phyloP scores from a whole-genome alignment of 176 grass and related monocot species.

The Lolium rigidum region DNA sequence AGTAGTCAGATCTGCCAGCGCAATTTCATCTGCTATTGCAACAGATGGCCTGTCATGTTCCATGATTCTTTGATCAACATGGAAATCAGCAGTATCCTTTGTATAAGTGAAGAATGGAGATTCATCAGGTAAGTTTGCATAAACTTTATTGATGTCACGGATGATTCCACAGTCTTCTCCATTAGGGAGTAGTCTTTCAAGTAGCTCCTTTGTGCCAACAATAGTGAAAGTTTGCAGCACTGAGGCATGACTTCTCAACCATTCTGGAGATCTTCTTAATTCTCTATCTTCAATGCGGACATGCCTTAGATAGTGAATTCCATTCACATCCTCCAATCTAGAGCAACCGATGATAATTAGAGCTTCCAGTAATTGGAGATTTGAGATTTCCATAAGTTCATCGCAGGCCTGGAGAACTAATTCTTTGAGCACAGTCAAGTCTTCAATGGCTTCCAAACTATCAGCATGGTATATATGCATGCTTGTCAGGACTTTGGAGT shows the following conservation, averaged over 20 bases:
- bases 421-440: conserved; percentile 54
- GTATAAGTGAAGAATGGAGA: conserved; percentile 62
- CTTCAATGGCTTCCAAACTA: conserved; percentile 50
- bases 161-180: conserved; percentile 54
- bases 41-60: conserved; percentile 14
- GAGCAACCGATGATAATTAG: conserved; percentile 43
- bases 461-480: conserved; percentile 47
- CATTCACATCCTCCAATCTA: conserved; percentile 40
- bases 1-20: background rate
- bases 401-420: conserved; percentile 40
- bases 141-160: conserved; percentile 48
- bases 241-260: conserved; percentile 38
- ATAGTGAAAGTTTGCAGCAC: conserved; percentile 50
- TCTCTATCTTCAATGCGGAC: conserved; percentile 45
- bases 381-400: conserved; percentile 49
- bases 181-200: conserved; percentile 50
- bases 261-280: conserved; percentile 38
- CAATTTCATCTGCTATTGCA: conserved; percentile 6
- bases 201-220: conserved; percentile 45
- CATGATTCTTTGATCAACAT: conserved; percentile 51
- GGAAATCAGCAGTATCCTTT: conserved; percentile 48
- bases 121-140: conserved; percentile 52
- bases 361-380: conserved; percentile 53
- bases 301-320: conserved; percentile 32
- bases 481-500: conserved; percentile 45